phyloP scores from a whole-genome alignment of 345 rosid species.

The Camelina neglecta region DNA sequence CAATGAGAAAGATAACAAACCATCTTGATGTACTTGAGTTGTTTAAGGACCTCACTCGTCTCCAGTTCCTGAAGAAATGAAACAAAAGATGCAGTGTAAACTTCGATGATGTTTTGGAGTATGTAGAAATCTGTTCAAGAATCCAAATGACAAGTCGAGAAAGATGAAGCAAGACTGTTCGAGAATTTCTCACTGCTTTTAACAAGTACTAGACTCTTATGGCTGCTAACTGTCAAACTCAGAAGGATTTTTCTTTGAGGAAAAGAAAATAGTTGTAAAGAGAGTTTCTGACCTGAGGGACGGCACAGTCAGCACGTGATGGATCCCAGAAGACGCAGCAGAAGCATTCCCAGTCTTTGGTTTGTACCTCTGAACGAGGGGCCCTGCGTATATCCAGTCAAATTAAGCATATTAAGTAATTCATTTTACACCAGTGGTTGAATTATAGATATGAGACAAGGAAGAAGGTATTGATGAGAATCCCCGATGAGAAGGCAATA shows the following conservation, averaged over 20 bases:
- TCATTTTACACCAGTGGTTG: constrained; percentile 7
- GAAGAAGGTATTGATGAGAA: constrained; percentile 13
- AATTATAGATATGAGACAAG: constrained; percentile 22
- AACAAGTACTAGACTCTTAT: constrained; percentile 25
- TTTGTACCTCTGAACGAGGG: constrained; percentile 87
- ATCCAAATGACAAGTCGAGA: constrained; percentile 10
- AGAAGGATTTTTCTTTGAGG: not conserved
- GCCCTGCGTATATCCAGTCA: constrained; percentile 63
- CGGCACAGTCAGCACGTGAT: constrained; percentile 84
- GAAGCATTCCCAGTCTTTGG: constrained; percentile 93
- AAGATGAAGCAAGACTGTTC: constrained; percentile 25
- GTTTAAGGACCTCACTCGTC: constrained; percentile 76
- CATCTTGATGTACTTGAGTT: constrained; percentile 72
- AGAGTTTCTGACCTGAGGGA: constrained; percentile 68
- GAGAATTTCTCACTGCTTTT: constrained; percentile 10
- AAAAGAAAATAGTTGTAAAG: constrained; percentile 8
- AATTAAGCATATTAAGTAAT: constrained; percentile 21
- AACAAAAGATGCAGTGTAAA: constrained; percentile 29
- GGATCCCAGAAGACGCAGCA: constrained; percentile 89
- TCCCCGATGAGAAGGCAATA: constrained; percentile 10
- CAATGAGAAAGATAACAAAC: constrained; percentile 48
- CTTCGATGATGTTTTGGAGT: not conserved
- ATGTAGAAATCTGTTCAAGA: not conserved
- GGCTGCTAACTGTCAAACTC: constrained; percentile 17
- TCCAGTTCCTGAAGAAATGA: constrained; percentile 74